Evolutionary conservation across 768 basidiomycete species (phyloP), one percentile per base, ranked within the genome.

Genomic region (Lentinula aciculospora): DNA sequence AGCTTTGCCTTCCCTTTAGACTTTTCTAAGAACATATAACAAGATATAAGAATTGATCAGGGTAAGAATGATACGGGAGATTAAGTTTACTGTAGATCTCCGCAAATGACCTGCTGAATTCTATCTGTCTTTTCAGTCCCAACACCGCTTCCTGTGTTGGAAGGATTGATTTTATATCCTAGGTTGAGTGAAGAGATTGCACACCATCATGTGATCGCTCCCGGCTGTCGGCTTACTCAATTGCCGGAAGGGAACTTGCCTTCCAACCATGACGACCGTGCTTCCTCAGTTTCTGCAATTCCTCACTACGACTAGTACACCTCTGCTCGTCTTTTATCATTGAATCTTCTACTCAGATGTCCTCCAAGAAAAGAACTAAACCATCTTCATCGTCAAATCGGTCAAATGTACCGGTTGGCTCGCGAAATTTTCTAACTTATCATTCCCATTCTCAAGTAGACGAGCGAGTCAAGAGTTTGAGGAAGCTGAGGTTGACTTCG

Each of bases 341-440:
- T 7, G 5, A 21, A 17, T 6, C 19, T 44, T 12, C 8, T 44
- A 21, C 42, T 23, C 6, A 9, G 2, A 44, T 44, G 42, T 44
- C 42, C n/a, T 6, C 42, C 19, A 44, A 44, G 21, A 44, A 23
- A 21, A 9, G 23, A 19, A 9, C 6, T 27, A 15, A 15, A 34
- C 21, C 27, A n/a, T n/a, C n/a, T n/a, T n/a, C n/a, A n/a, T n/a
- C n/a, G n/a, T n/a, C n/a, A 1, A 29, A 49, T 15, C 47, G 28
- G 9, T 37, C 21, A 17, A 54, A 39, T 28, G n/a, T 54, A 27
- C 53, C 53, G 13, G 15, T 54, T 28, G 21, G 37, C 25, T 39
- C 53, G 19, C 36, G 53, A 40, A 54, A 54, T n/a, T 42, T 40
- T 19, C 53, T 54, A 27, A 37, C 23, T 27, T 54, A 54, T 42